These are phyloP conservation scores for Trichosporon sp. DNA, from an alignment of 1,284 basidiomycete genomes.

Conservation along the genomic window DNA sequence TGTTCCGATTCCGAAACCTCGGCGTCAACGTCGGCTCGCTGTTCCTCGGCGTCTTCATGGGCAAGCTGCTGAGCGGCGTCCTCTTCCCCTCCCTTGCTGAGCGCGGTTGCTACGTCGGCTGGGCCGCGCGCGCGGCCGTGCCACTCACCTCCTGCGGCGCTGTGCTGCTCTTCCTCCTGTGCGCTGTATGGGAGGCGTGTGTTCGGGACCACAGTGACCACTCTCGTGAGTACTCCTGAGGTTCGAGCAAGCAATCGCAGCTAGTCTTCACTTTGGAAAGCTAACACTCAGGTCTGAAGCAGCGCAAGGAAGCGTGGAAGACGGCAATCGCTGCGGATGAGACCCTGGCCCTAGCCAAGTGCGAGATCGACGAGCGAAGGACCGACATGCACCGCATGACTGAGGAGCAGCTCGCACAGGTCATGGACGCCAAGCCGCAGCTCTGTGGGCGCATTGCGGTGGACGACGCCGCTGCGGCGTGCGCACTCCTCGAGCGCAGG, in stretches of 20 bases:
- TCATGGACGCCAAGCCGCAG: slow-evolving; percentile 6
- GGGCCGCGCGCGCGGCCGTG: not conserved
- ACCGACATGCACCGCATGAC: not conserved
- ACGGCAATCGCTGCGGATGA: not conserved
- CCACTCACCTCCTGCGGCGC: not conserved
- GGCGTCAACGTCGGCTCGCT: not conserved
- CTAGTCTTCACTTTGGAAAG: not conserved
- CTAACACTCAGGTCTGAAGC: slow-evolving; percentile 10
- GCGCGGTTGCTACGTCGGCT: not conserved
- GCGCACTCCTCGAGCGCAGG: slow-evolving; percentile 4
- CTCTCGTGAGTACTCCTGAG: not conserved
- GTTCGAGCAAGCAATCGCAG: no score
- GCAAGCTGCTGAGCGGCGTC: not conserved
- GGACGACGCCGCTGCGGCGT: slow-evolving; percentile 3
- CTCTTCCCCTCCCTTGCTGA: not conserved
- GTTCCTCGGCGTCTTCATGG: not conserved
- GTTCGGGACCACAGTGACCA: not conserved
- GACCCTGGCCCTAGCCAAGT: not conserved
- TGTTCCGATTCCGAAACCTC: not conserved
- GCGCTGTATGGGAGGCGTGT: not conserved
- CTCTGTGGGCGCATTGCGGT: not conserved
- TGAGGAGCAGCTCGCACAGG: not conserved
- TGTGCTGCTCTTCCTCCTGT: not conserved
- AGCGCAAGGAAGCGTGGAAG: not conserved
- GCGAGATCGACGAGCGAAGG: not conserved